phyloP scores from a whole-genome alignment of 2,329 filamentous ascomycete species.

The Ciborinia camelliae region DNA sequence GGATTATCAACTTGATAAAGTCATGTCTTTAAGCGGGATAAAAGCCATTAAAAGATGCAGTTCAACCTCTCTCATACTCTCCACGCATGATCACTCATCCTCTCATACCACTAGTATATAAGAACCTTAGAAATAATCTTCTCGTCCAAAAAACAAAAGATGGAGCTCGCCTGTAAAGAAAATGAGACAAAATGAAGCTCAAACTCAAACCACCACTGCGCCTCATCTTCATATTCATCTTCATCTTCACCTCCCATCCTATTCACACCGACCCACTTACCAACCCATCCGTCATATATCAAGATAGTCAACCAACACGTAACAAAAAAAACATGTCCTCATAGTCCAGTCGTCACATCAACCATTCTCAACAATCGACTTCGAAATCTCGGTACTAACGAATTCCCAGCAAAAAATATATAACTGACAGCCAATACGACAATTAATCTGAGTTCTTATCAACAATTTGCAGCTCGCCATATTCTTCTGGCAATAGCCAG shows the following conservation, averaged over 20 bases:
- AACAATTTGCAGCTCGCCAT: not conserved
- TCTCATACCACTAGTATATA: too few relatives aligned
- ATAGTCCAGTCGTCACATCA: not conserved
- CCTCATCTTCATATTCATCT: not conserved
- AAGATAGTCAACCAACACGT: not conserved
- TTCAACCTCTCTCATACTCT: too few relatives aligned
- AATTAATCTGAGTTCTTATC: too few relatives aligned
- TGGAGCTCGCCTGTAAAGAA: not conserved
- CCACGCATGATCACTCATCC: too few relatives aligned
- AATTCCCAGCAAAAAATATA: not conserved
- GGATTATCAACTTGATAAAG: too few relatives aligned
- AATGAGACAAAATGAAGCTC: not conserved
- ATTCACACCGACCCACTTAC: not conserved
- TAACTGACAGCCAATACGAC: not conserved
- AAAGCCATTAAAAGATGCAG: too few relatives aligned
- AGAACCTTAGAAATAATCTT: too few relatives aligned
- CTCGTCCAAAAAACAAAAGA: too few relatives aligned
- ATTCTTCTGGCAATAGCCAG: too few relatives aligned
- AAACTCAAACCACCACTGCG: not conserved
- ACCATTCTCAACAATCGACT: not conserved
- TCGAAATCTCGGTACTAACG: not conserved
- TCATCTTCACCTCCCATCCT: too few relatives aligned
- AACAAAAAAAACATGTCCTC: not conserved
- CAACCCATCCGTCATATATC: not conserved
- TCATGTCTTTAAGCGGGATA: too few relatives aligned